A percentile compares a stretch with the other conserved stretches of the same genome.
Evolutionary conservation across 495 filamentous ascomycete genomes (phyloP).

Genomic region (Neurospora cerealis): DNA sequence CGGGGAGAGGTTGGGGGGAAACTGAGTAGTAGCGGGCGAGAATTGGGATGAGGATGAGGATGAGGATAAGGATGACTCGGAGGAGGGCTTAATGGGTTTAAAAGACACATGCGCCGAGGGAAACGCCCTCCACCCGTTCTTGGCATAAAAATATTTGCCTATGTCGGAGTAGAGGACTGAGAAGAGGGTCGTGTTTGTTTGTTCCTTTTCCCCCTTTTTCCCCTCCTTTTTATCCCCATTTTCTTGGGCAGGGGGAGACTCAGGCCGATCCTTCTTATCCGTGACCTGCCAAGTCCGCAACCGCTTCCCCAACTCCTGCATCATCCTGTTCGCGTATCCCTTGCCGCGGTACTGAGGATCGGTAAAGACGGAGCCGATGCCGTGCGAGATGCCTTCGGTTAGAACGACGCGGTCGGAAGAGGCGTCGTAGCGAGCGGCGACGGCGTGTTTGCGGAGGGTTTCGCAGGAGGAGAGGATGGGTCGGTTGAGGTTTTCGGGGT

Average conservation of each 20-base stretch:
- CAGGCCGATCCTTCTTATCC: background rate
- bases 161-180: constrained; percentile 89
- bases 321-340: constrained; percentile 67
- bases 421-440: constrained; percentile 19
- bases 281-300: constrained; percentile 25
- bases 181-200: constrained; percentile 34
- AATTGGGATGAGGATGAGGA: constrained; percentile 5
- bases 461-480: constrained; percentile 76
- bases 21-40: background rate
- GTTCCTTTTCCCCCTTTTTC: background rate
- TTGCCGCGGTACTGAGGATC: constrained; percentile 58
- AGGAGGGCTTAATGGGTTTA: constrained; percentile 15
- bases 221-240: constrained; percentile 15
- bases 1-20: background rate
- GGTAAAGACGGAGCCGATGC: constrained; percentile 81
- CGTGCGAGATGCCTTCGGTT: constrained; percentile 61
- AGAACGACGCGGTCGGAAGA: constrained; percentile 28
- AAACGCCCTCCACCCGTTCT: constrained; percentile 70
- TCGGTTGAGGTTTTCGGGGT: constrained; percentile 21
- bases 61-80: background rate
- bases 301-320: constrained; percentile 32
- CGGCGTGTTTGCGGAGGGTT: constrained; percentile 64
- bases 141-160: constrained; percentile 83
- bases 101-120: constrained; percentile 61
- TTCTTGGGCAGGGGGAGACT: background rate